Percentiles rank a stretch among this genome's conserved stretches.
Conservation (phyloP, 2,329 filamentous ascomycete genomes). For the Neofusicoccum ribis region DNA sequence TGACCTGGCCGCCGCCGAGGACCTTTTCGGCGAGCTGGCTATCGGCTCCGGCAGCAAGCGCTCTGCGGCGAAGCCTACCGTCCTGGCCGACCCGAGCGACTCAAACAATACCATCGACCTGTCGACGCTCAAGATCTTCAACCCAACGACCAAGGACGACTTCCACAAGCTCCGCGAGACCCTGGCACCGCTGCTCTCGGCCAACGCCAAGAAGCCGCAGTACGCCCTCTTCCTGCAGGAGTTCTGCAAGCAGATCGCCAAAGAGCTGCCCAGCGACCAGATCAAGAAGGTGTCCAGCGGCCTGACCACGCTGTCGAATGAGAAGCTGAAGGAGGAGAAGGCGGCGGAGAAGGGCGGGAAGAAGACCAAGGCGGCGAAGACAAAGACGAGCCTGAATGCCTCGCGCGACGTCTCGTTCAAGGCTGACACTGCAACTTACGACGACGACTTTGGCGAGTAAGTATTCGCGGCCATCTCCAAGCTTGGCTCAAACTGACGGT, state of each 20-base stretch:
- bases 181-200: slow-evolving; percentile 73
- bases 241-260: slow-evolving; percentile 81
- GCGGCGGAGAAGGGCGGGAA: slow-evolving; percentile 88
- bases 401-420: slow-evolving; percentile 55
- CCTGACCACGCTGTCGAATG: slow-evolving; percentile 87
- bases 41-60: slow-evolving; percentile 71
- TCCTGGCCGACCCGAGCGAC: slow-evolving; percentile 70
- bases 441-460: slow-evolving; percentile 84
- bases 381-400: slow-evolving; percentile 79
- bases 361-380: slow-evolving; percentile 97
- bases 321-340: slow-evolving; percentile 99
- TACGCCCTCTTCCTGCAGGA: slow-evolving; percentile 90
- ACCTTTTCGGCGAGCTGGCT: slow-evolving; percentile 78
- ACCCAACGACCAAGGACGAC: slow-evolving; percentile 81
- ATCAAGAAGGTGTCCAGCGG: slow-evolving; percentile 93
- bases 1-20: slow-evolving; percentile 85
- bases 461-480: slow-evolving; percentile 34
- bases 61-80: slow-evolving; percentile 63
- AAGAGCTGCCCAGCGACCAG: slow-evolving; percentile 86
- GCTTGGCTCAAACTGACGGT: slow-evolving; percentile 25
- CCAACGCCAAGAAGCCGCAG: slow-evolving; percentile 82
- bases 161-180: slow-evolving; percentile 78
- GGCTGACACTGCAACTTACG: slow-evolving; percentile 76
- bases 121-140: slow-evolving; percentile 77
- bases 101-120: slow-evolving; percentile 81